These are phyloP conservation scores for Tolypocladium nubicola DNA, from an alignment of 2,329 filamentous ascomycete genomes.

Conservation along the genomic window DNA sequence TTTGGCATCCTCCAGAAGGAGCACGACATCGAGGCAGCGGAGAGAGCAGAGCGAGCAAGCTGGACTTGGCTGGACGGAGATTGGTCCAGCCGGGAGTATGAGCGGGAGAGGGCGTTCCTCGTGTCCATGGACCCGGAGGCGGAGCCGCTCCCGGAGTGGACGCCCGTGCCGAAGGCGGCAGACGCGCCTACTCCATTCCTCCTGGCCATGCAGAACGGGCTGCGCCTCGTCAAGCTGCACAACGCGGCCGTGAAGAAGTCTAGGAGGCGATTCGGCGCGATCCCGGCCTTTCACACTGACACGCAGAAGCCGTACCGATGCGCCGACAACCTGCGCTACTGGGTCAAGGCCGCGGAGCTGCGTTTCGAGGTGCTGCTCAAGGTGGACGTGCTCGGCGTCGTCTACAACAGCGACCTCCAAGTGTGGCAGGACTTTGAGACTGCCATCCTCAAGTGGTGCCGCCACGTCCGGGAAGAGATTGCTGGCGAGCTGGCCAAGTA, in stretches of 20 bases:
- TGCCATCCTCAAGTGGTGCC: slow-evolving; percentile 75
- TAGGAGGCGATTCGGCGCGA: slow-evolving; percentile 76
- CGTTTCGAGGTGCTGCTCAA: slow-evolving; percentile 81
- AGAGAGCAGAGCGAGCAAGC: slow-evolving; percentile 56
- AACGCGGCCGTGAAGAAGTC: slow-evolving; percentile 82
- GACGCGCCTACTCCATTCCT: slow-evolving; percentile 66
- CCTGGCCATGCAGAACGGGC: slow-evolving; percentile 61
- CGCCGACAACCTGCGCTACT: slow-evolving; percentile 89
- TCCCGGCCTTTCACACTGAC: slow-evolving; percentile 83
- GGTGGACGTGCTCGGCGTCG: slow-evolving; percentile 77
- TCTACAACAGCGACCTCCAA: slow-evolving; percentile 58
- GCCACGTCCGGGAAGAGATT: slow-evolving; percentile 73
- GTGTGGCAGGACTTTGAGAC: slow-evolving; percentile 77
- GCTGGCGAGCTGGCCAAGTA: slow-evolving; percentile 46
- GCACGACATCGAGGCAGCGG: slow-evolving; percentile 63
- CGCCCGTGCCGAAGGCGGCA: slow-evolving; percentile 27
- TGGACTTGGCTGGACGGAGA: slow-evolving; percentile 76
- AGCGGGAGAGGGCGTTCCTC: slow-evolving; percentile 75
- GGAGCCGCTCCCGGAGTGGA: slow-evolving; percentile 58
- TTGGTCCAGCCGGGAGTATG: slow-evolving; percentile 65
- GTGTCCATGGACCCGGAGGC: slow-evolving; percentile 57
- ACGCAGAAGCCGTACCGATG: slow-evolving; percentile 89
- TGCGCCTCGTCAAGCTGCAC: slow-evolving; percentile 76
- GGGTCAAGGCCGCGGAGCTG: slow-evolving; percentile 91
- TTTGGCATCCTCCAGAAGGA: slow-evolving; percentile 68